A percentile compares a stretch with the other conserved stretches of the same genome.
phyloP scores from a whole-genome alignment of 371 early-diverging fungal species.

The Mortierella sp. region DNA sequence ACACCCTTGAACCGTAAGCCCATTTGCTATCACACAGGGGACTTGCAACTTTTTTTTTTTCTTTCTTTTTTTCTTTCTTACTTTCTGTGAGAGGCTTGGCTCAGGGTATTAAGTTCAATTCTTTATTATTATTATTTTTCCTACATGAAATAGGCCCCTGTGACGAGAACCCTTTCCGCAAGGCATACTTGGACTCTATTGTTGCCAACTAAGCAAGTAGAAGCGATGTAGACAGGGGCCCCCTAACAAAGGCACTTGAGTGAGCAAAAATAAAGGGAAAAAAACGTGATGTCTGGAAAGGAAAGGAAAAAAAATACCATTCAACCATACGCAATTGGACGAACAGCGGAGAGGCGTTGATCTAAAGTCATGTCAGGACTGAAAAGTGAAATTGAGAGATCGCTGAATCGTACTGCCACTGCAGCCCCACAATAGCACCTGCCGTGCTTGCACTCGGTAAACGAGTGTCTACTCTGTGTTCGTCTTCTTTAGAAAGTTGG shows the following conservation, averaged over 20 bases:
- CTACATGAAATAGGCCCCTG: constrained; percentile 43
- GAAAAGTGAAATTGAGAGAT: neutral
- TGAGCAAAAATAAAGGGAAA: constrained; percentile 3
- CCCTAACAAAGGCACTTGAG: neutral
- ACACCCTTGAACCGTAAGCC: constrained; percentile 89
- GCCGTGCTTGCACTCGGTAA: constrained; percentile 1
- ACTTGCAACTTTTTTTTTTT: neutral
- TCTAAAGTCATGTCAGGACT: neutral
- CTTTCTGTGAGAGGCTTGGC: neutral
- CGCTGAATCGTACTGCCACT: constrained; percentile 18
- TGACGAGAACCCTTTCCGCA: constrained; percentile 54
- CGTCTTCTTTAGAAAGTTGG: neutral
- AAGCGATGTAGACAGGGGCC: neutral
- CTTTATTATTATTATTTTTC: constrained; percentile 1
- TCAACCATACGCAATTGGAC: neutral
- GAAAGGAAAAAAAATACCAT: neutral
- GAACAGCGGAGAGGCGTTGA: neutral
- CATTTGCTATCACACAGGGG: neutral
- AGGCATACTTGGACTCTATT: constrained; percentile 50
- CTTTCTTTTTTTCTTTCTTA: neutral
- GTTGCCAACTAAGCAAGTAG: constrained; percentile 24
- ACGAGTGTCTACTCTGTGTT: neutral
- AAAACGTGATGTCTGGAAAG: neutral
- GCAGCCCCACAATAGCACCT: constrained; percentile 23
- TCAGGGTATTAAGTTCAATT: neutral